Base-by-base conservation (phyloP, 768 basidiomycete genomes). In the Leccinellum luteum region DNA sequence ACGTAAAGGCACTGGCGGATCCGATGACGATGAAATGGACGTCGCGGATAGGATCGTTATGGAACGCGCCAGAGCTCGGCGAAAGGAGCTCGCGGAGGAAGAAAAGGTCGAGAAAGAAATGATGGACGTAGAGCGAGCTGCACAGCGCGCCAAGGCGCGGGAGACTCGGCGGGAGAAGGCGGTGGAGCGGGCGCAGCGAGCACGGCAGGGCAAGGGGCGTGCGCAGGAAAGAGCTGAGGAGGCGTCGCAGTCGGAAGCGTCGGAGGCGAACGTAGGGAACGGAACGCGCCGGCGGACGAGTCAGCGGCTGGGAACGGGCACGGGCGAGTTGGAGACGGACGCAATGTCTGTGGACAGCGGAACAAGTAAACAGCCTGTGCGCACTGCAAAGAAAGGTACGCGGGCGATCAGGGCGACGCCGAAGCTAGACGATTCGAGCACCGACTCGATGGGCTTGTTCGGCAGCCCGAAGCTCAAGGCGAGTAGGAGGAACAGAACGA, bases 31-130 rank as follows among this genome's bases (percentile, higher is more conserved):
- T 14, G 71, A 66, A 50, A 64, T 67, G 67, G 68, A 57, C 4
- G 66, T 68, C 13, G 75, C 74, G 3, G 79, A 81, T 56, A 69
- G 64, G 30, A 78, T 80, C 19, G 74, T 80, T 45, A 74, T 73
- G 69, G 75, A 79, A 57, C 75, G 80, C 3, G 80, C 81, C 0
- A 60, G 68, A 35, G 69, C 60, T 8, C 69, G 80, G 51, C 67
- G 78, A 21, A 75, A 70, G 61, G 74, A 80, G 54, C 66, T 79
- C 1, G 75, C 73, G 27, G 73, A 74, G 25, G 77, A 79, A 62
- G 79, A 79, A 51, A 66, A 59, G 4, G 57, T 71, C 6, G 77
- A 76, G 31, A 63, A 65, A 7, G 61, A 61, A 7, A 69, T 70
- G 60, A 48, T 66, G 52, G 59, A 67, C 27, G 63, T 66, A 44